Evolutionary conservation across 2,329 filamentous ascomycete species (phyloP), one percentile per base, ranked within the genome.

Genomic region (Fusarium pseudograminearum): DNA sequence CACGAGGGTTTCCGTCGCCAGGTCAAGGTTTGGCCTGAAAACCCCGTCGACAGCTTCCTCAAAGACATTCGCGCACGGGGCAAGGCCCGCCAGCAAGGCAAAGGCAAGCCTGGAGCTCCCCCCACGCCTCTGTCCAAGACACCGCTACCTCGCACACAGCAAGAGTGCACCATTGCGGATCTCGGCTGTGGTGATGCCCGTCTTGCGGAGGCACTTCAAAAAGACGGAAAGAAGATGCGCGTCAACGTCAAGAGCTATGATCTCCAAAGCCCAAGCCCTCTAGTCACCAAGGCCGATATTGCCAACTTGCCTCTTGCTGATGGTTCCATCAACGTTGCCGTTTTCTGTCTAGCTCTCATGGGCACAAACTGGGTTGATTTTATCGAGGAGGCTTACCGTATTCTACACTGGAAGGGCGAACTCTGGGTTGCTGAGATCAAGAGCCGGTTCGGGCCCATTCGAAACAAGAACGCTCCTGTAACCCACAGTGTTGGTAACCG

Each of bases 321-420:
- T 72, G 90, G 89, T 45, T 89, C 87, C 66, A 90, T 94, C 65
- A 94, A 99, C 79, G 86, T 99, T 7, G 93, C 93, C 50, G 90
- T 99, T 72, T 98, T 98, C 84, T 99, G 96, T 80, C 87, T 99
- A 33, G 96, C 95, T 51, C 88, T 99, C 62, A 99, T 99, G 96
- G 96, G 96, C 76, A 99, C 96, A 57, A 99, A 99, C 82, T 99
- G 96, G 95, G 87, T 97, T 55, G 90, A 93, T 74, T 98, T 99
- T 78, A 88, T 99, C 75, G 96, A 98, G 81, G 96, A 99, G 82
- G 95, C 95, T 16, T 97, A 93, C 83, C 90, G 96, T 56, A 86
- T 98, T 53, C 86, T 99, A 66, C 91, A 93, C 76, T 94, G 94
- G 87, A 95, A 96, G 77, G 96, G 96, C 72, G 96, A 99, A 83